Evolutionary conservation across 176 grass and related monocot species (phyloP).

Genomic region (Lolium multiflorum): DNA sequence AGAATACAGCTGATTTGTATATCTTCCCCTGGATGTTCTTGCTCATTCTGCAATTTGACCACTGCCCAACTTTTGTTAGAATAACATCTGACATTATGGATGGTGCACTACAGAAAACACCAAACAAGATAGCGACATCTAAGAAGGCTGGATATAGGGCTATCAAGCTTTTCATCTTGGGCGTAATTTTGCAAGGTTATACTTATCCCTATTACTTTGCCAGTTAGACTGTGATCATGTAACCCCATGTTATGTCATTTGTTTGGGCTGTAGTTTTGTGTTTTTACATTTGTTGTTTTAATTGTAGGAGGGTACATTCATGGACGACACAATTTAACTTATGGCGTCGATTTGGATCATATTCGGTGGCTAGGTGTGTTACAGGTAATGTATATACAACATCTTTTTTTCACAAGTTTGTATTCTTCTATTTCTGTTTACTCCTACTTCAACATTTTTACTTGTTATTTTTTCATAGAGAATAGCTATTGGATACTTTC

Average conservation of each 20-base stretch:
- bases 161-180: slow-evolving; percentile 85
- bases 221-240: slow-evolving; percentile 14
- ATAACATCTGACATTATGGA: slow-evolving; percentile 40
- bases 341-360: slow-evolving; percentile 80
- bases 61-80: background rate
- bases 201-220: slow-evolving; percentile 34
- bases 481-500: slow-evolving; percentile 91
- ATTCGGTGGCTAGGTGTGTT: slow-evolving; percentile 88
- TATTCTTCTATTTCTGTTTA: slow-evolving; percentile 34
- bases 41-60: slow-evolving; percentile 13
- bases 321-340: slow-evolving; percentile 77
- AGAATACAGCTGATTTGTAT: slow-evolving; percentile 11
- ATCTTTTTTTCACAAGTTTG: slow-evolving; percentile 27
- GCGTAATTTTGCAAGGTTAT: slow-evolving; percentile 90
- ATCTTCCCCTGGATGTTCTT: slow-evolving; percentile 1
- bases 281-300: background rate
- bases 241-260: slow-evolving; percentile 21
- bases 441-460: slow-evolving; percentile 19
- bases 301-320: slow-evolving; percentile 92
- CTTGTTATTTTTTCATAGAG: slow-evolving; percentile 63
- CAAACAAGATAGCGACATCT: slow-evolving; percentile 70
- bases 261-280: background rate
- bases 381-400: slow-evolving; percentile 59
- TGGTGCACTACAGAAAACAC: slow-evolving; percentile 66
- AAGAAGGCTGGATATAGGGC: slow-evolving; percentile 82